These are phyloP conservation scores for Albatrellus ellisii DNA, from an alignment of 768 basidiomycete species.

Conservation along the genomic window DNA sequence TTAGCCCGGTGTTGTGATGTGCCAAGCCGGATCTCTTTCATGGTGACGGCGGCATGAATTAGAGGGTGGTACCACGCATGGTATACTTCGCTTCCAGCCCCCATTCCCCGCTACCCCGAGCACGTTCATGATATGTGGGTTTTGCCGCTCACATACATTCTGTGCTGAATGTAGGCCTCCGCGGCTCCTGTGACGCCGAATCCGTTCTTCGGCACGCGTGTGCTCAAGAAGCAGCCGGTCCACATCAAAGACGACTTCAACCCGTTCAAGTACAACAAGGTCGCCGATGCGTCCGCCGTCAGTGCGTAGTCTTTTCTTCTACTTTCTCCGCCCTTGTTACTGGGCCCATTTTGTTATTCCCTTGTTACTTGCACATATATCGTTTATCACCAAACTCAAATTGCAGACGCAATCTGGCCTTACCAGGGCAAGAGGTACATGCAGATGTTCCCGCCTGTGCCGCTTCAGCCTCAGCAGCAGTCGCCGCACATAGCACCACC, in stretches of 20 bases:
- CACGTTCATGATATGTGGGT: too few species aligned
- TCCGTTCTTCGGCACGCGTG: slow-evolving; percentile 81
- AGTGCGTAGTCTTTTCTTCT: slow-evolving; percentile 34
- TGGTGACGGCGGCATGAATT: too few species aligned
- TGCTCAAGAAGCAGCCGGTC: slow-evolving; percentile 66
- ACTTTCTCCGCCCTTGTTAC: too few species aligned
- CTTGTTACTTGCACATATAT: not conserved
- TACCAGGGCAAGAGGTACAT: slow-evolving; percentile 83
- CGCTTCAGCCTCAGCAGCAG: slow-evolving; percentile 48
- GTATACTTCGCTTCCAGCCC: too few species aligned
- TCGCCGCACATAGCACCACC: slow-evolving; percentile 55
- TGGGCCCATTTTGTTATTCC: too few species aligned
- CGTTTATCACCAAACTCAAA: not conserved
- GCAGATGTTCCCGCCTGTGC: slow-evolving; percentile 56
- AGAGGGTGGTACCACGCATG: too few species aligned
- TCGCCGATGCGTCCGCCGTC: slow-evolving; percentile 59
- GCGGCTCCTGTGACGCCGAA: slow-evolving; percentile 46
- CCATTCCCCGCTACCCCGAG: too few species aligned
- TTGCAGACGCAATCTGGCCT: slow-evolving; percentile 66
- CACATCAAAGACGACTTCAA: slow-evolving; percentile 96
- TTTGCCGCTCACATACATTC: not conserved
- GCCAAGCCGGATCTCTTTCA: too few species aligned
- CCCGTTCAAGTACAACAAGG: slow-evolving; percentile 83
- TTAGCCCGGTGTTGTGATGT: too few species aligned
- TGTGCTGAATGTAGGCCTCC: slow-evolving; percentile 2